Base-by-base conservation (phyloP, 192 early-diverging fungal genomes). In the Chytriomyces sp. region DNA sequence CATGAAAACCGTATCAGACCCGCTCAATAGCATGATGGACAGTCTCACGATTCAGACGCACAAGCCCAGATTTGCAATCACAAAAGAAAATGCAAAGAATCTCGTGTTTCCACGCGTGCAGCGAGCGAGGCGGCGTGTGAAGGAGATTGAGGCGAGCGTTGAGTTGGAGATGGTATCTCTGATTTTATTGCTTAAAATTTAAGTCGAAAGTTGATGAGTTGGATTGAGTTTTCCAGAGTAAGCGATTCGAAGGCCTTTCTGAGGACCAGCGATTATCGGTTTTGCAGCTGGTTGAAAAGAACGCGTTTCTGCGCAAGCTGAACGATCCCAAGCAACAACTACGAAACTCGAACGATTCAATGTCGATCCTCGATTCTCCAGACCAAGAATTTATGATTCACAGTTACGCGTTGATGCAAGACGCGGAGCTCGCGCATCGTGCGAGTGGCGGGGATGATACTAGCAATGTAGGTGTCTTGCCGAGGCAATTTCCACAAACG, bases 51-150 rank as follows among this genome's bases (percentile, higher is more conserved):
- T 62, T 63, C 48, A 63, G 3, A 4, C 50, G 5, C 47, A 16
- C 61, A 4, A 35, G 35, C 43, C 26, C 4, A 28, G 46, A 47
- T 4, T 45, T 18, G 24, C 13, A 11, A 20, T 61, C 7, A 44
- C 28, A 20, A 9, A 24, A 23, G 76, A 77, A 23, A 64, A 49
- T 11, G 62, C 46, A 8, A 60, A 46, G 24, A 45, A 11, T 13
- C 48, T 69, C 28, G 67, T 68, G 13, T 77, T 60, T 59, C 76
- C 76, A 5, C 76, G 76, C 4, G 76, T 77, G 6, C 23, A 59
- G 57, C 45, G 66, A 45, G 76, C 76, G 6, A 23, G 57, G 24
- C 7, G 45, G 57, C 64, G 76, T 9, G 66, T 77, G 6, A 23
- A 0, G 24, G 67, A 68, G 45, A 68, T 77, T n/a, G 76, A 77